Percentiles rank a stretch among this genome's conserved stretches.
Conservation (phyloP, 2,329 filamentous ascomycete genomes). For the Aspergillus viridinutans region DNA sequence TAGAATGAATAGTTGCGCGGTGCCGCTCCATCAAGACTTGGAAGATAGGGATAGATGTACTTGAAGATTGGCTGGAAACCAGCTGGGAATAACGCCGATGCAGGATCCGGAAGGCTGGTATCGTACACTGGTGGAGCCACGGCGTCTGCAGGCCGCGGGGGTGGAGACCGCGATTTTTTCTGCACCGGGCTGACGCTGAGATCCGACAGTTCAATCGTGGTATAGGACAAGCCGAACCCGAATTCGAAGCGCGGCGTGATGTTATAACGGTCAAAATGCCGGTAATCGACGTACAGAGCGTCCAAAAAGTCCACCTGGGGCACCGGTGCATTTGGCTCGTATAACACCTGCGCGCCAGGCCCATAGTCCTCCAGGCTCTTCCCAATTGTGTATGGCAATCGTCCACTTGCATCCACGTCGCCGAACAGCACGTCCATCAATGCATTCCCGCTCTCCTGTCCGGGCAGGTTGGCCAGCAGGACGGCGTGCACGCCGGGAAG, state of each 20-base stretch:
- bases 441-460: slow-evolving; percentile 80
- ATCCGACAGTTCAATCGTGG: slow-evolving; percentile 61
- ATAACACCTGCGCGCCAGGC: slow-evolving; percentile 63
- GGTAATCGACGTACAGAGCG: slow-evolving; percentile 84
- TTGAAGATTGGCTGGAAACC: slow-evolving; percentile 60
- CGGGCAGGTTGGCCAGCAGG: slow-evolving; percentile 77
- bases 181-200: slow-evolving; percentile 47
- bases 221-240: slow-evolving; percentile 81
- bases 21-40: slow-evolving; percentile 46
- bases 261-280: slow-evolving; percentile 73
- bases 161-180: slow-evolving; percentile 47
- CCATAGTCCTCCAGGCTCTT: slow-evolving; percentile 73
- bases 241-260: slow-evolving; percentile 79
- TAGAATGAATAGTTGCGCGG: slow-evolving; percentile 44
- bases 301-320: slow-evolving; percentile 82
- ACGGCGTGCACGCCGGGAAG: slow-evolving; percentile 73
- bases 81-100: slow-evolving; percentile 58
- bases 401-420: slow-evolving; percentile 71
- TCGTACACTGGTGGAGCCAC: slow-evolving; percentile 54
- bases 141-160: slow-evolving; percentile 37
- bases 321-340: slow-evolving; percentile 62
- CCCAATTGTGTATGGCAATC: slow-evolving; percentile 82
- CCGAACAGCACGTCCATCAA: slow-evolving; percentile 77
- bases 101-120: slow-evolving; percentile 50
- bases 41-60: slow-evolving; percentile 70